These are phyloP conservation scores for Mesembryanthemum crystallinum DNA, from an alignment of 148 eudicot species.

Conservation along the genomic window DNA sequence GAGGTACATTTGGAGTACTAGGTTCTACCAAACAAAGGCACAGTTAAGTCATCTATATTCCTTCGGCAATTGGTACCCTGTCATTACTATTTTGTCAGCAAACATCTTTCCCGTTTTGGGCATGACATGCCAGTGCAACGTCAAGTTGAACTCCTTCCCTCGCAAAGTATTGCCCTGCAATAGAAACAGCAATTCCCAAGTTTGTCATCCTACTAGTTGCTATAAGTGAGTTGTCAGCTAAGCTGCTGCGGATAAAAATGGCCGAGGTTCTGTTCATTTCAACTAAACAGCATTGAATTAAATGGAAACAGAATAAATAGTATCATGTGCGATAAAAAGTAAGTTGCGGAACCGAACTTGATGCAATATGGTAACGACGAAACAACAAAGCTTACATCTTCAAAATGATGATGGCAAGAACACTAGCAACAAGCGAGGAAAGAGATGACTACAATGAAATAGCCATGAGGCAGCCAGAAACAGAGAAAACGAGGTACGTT, in stretches of 20 bases:
- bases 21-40: background rate
- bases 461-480: background rate
- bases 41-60: constrained; percentile 49
- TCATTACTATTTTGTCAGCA: constrained; percentile 64
- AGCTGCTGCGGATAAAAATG: background rate
- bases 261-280: too few relatives aligned
- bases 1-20: too few relatives aligned
- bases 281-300: background rate
- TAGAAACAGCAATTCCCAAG: background rate
- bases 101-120: constrained; percentile 99
- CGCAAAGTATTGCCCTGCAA: constrained; percentile 77
- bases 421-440: too few relatives aligned
- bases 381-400: background rate
- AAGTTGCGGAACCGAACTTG: too few relatives aligned
- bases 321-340: background rate
- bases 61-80: constrained; percentile 69
- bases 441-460: background rate
- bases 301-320: too few relatives aligned
- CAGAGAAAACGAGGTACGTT: background rate
- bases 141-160: constrained; percentile 76
- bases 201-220: background rate
- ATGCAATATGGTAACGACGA: background rate
- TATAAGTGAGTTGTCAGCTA: background rate
- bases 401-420: background rate
- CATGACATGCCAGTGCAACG: constrained; percentile 97